Conservation (phyloP, 2,329 filamentous ascomycete genomes). For the Alternaria hordeiaustralica region DNA sequence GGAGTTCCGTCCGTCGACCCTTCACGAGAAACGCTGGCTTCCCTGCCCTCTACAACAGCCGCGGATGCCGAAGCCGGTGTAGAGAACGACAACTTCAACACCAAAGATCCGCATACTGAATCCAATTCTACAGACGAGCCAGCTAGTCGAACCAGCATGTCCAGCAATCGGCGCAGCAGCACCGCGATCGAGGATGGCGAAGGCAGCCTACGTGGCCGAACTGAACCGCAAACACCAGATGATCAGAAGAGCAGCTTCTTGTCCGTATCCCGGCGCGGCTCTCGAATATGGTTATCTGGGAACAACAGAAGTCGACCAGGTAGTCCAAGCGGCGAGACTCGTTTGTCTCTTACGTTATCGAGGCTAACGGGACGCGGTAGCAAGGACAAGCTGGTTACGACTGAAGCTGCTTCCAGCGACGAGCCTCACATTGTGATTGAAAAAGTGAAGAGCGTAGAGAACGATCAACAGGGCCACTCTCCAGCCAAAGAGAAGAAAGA, state of each 20-base stretch:
- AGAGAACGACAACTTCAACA: conserved; percentile 34
- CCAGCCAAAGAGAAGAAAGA: conserved; percentile 35
- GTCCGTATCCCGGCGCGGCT: conserved; percentile 42
- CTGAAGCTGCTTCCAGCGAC: conserved; percentile 25
- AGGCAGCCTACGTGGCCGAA: conserved; percentile 39
- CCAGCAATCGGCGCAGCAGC: conserved; percentile 50
- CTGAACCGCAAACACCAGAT: conserved; percentile 53
- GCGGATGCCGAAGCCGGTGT: conserved; percentile 27
- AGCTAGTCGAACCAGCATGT: conserved; percentile 43
- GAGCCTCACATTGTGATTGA: conserved; percentile 41
- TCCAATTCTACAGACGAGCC: conserved; percentile 28
- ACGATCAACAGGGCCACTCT: conserved; percentile 15
- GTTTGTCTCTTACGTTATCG: conserved; percentile 52
- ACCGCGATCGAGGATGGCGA: conserved; percentile 50
- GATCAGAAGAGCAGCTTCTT: conserved; percentile 47
- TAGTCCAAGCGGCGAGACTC: conserved; percentile 49
- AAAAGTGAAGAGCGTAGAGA: conserved; percentile 21
- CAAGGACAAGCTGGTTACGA: conserved; percentile 48
- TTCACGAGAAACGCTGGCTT: conserved; percentile 40
- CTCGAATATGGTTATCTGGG: conserved; percentile 41
- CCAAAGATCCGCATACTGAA: conserved; percentile 20
- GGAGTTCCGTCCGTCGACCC: conserved; percentile 26
- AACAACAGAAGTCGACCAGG: conserved; percentile 50
- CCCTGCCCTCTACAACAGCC: conserved; percentile 20
- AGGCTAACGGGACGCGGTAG: conserved; percentile 50